Evolutionary conservation across 2,329 filamentous ascomycete species (phyloP), one percentile per base, ranked within the genome.

Genomic region (Cryphonectria parasitica): DNA sequence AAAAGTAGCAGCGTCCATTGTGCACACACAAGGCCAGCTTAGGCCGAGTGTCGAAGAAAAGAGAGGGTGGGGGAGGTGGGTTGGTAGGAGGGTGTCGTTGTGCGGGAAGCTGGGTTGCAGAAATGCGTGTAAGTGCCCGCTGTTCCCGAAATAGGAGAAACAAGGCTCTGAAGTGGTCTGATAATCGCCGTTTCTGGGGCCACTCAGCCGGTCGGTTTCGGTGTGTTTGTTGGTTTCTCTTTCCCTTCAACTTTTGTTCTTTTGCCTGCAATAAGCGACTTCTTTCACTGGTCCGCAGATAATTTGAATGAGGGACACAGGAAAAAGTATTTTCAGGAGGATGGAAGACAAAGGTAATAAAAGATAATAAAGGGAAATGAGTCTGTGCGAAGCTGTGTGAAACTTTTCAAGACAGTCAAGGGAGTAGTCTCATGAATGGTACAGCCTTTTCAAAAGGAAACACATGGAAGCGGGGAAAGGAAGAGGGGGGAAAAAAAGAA

Each of bases 121-220:
- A 49, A 49, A n/a, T 61, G 34, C 52, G 63, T 34, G 45, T 34
- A 43, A 60, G 65, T 45, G 66, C 31, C 25, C 66, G 61, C 56
- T 36, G 31, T 49, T 70, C 43, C 45, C 64, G 58, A 36, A 67
- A 64, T 28, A 70, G 66, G 71, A 70, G 66, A 56, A 45, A 69
- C 64, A 64, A 64, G 69, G 68, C 67, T 65, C 60, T 41, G 45
- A 25, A 41, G 69, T 72, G 71, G 71, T 69, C 65, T 72, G 71
- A 72, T 71, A 66, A 68, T 72, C 66, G 66, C 41, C 63, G 58
- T 58, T 72, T 72, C 69, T 72, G 60, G 68, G 66, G 69, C 71
- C 71, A 72, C 71, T 70, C 31, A 54, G 41, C 56, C 68, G 66
- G 71, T 58, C 28, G 31, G 52, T 58, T 58, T 65, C 45, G 62